These are phyloP conservation scores for Coemansia sp. DNA, from an alignment of 192 early-diverging fungal genomes.

Conservation along the genomic window DNA sequence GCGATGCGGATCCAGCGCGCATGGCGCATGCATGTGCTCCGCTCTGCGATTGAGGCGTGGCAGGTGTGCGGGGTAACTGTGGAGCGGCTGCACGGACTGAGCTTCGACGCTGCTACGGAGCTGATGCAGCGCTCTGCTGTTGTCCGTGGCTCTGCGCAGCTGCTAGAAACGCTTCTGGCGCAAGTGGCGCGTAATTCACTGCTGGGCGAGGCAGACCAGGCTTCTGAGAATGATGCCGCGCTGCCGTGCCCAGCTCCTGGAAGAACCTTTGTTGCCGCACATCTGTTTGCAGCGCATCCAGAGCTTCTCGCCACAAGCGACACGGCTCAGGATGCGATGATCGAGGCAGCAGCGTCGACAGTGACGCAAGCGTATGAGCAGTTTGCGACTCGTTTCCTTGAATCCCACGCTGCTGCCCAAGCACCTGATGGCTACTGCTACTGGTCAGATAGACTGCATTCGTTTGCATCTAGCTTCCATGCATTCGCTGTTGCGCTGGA, in stretches of 20 bases:
- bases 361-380: conserved; percentile 29
- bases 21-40: conserved; percentile 20
- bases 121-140: conserved; percentile 26
- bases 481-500: conserved; percentile 40
- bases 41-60: conserved; percentile 20
- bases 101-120: conserved; percentile 33
- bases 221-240: not conserved
- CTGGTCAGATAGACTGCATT: conserved; percentile 26
- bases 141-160: conserved; percentile 15
- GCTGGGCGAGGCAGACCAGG: not conserved
- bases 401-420: not conserved
- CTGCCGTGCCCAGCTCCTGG: conserved; percentile 17
- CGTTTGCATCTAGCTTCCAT: conserved; percentile 30
- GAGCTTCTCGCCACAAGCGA: conserved; percentile 26
- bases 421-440: not conserved
- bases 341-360: conserved; percentile 24
- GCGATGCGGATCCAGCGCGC: conserved; percentile 33
- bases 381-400: conserved; percentile 12
- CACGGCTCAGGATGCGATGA: conserved; percentile 30
- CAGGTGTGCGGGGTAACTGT: conserved; percentile 16
- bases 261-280: conserved; percentile 31
- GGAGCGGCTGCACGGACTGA: conserved; percentile 15
- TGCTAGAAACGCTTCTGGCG: conserved; percentile 16
- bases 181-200: conserved; percentile 7
- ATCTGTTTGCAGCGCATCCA: conserved; percentile 40